These are phyloP conservation scores for Thalassia testudinum DNA, from an alignment of 116 monocot genomes.

Conservation along the genomic window DNA sequence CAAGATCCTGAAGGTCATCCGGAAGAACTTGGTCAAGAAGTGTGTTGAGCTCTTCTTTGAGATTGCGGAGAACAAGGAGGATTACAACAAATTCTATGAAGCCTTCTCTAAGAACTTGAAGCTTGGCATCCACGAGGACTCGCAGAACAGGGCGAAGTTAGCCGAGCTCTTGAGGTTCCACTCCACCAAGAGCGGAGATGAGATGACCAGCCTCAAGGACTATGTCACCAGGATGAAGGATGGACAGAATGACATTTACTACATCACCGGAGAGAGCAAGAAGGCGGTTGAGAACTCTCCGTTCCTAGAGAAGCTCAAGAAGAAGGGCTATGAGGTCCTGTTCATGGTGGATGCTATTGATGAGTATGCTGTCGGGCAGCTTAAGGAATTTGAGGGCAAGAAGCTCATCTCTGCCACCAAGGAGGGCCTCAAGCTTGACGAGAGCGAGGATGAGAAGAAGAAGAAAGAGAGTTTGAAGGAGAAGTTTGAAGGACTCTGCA, in stretches of 20 bases:
- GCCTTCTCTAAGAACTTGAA: conserved; percentile 46
- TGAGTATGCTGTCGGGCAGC: conserved; percentile 18
- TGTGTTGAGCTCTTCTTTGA: conserved; percentile 34
- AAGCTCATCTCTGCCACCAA: conserved; percentile 21
- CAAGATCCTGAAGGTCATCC: conserved; percentile 37
- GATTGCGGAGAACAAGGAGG: conserved; percentile 48
- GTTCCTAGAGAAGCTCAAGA: conserved; percentile 20
- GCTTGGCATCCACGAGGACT: conserved; percentile 45
- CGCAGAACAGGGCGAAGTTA: conserved; percentile 17
- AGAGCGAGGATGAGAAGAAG: conserved; percentile 19
- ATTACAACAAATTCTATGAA: conserved; percentile 39
- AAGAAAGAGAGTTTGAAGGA: conserved; percentile 9
- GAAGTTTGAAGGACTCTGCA: conserved; percentile 18
- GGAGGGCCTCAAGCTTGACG: conserved; percentile 19
- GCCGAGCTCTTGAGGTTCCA: conserved; percentile 18
- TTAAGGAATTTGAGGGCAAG: conserved; percentile 23
- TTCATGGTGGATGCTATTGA: conserved; percentile 23
- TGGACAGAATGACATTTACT: conserved; percentile 17
- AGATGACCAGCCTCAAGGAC: conserved; percentile 19
- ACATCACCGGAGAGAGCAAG: conserved; percentile 23
- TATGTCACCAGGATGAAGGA: conserved; percentile 22
- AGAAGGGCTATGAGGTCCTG: conserved; percentile 21
- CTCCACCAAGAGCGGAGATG: conserved; percentile 21
- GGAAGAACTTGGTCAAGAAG: conserved; percentile 45
- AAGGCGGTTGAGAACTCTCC: conserved; percentile 25